phyloP scores from a whole-genome alignment of 108 stramenopile genomes.

The Skeletonema tropicum region DNA sequence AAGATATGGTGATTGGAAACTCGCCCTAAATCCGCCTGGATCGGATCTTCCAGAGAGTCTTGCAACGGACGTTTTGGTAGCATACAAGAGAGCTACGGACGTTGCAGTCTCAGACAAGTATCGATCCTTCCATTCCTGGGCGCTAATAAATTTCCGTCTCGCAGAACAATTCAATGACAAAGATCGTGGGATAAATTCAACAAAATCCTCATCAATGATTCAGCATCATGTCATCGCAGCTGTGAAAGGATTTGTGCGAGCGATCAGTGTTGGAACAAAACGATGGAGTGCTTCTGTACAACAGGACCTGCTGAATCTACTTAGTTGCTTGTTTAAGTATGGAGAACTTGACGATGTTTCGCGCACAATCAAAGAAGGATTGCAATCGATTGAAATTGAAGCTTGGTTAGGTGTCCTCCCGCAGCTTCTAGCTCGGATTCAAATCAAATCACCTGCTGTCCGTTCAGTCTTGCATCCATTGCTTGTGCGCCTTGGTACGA shows the following conservation, averaged over 20 bases:
- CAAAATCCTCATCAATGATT: slow-evolving; percentile 25
- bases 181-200: slow-evolving; percentile 29
- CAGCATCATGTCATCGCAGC: slow-evolving; percentile 85
- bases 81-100: slow-evolving; percentile 80
- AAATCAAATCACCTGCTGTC: slow-evolving; percentile 78
- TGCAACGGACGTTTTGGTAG: slow-evolving; percentile 74
- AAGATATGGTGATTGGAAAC: slow-evolving; percentile 90
- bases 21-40: slow-evolving; percentile 33
- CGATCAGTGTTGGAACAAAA: slow-evolving; percentile 91
- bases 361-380: slow-evolving; percentile 68
- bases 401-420: slow-evolving; percentile 98
- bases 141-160: slow-evolving; percentile 94
- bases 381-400: slow-evolving; percentile 81
- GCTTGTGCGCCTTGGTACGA: slow-evolving; percentile 84
- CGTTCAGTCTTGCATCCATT: slow-evolving; percentile 88
- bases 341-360: slow-evolving; percentile 87
- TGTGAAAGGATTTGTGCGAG: slow-evolving; percentile 89
- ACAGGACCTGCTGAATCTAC: slow-evolving; percentile 96
- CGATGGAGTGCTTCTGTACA: slow-evolving; percentile 93
- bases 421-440: slow-evolving; percentile 98
- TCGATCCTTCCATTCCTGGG: slow-evolving; percentile 98
- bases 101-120: slow-evolving; percentile 65
- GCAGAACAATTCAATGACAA: slow-evolving; percentile 83
- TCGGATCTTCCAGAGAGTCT: slow-evolving; percentile 40
- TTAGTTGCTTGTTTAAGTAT: slow-evolving; percentile 95